Base-by-base conservation (phyloP, 345 rosid genomes). In the Alliaria petiolata region DNA sequence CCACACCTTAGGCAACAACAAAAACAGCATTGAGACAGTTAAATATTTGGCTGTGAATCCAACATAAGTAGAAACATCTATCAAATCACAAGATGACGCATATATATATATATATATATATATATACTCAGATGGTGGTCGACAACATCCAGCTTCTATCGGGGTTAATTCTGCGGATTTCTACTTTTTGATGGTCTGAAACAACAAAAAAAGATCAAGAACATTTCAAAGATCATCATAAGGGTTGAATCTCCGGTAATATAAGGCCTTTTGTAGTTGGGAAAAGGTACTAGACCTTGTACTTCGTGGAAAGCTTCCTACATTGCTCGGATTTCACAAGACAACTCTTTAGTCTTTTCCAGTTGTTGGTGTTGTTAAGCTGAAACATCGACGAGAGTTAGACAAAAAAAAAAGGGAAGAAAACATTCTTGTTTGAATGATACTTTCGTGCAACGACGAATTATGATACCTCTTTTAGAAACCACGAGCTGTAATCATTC, bases 61-160 rank as follows among this genome's bases (percentile, higher is more conserved):
- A 54, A 34, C 13, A 22, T 16, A 46, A 22, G 34, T 6, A 20
- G n/a, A 42, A 42, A 42, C 46, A 62, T 53, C 5, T 22, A 0
- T 3, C 39, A 61, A 42, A 40, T 2, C 9, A 53, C n/a, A 71
- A 65, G 22, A 34, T 60, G 47, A 34, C 57, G 12, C 26, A 58
- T 43, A 60, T 76, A 61, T 4, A n/a, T n/a, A n/a, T n/a, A 58
- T 43, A 60, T 76, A n/a, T n/a, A n/a, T n/a, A n/a, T n/a, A n/a
- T n/a, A 62, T 76, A 26, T 86, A 93, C 96, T 87, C 92, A 15
- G 92, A 90, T 70, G 98, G 98, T 9, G 98, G 97, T 64, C 85
- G 78, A 77, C 97, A 91, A 81, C 98, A 91, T 72, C 98, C 96
- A 51, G 90, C 93, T 85, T 93, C 98, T 61, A 93, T 85, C 0